These are phyloP conservation scores for Trametes pubescens DNA, from an alignment of 1,284 basidiomycete species.

Conservation along the genomic window DNA sequence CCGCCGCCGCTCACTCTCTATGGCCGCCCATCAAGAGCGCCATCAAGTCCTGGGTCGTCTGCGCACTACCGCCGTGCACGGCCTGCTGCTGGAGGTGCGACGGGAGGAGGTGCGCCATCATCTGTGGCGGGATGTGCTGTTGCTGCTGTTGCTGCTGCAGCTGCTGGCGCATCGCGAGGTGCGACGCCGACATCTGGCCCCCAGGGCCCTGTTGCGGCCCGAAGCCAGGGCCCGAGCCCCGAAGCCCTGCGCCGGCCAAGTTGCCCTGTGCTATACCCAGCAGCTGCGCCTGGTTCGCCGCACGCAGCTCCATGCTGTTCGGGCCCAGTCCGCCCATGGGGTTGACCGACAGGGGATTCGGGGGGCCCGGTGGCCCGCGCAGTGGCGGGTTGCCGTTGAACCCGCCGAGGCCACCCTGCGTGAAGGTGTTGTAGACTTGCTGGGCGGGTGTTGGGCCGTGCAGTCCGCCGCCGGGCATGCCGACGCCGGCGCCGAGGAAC, in stretches of 20 bases:
- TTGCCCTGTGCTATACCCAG: conserved; percentile 54
- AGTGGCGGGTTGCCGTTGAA: conserved; percentile 59
- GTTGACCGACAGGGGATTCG: conserved; percentile 58
- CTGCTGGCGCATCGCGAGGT: conserved; percentile 52
- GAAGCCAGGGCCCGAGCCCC: conserved; percentile 56
- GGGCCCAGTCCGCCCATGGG: conserved; percentile 57
- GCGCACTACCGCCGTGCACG: conserved; percentile 54
- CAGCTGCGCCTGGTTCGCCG: conserved; percentile 57
- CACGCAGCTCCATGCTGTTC: conserved; percentile 61
- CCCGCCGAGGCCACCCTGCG: conserved; percentile 50
- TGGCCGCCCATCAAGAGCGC: conserved; percentile 78
- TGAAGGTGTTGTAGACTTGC: conserved; percentile 61
- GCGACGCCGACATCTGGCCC: conserved; percentile 47
- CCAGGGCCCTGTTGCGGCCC: conserved; percentile 58
- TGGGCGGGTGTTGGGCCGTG: conserved; percentile 58
- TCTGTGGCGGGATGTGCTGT: conserved; percentile 61
- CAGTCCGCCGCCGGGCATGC: conserved; percentile 55
- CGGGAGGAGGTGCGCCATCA: conserved; percentile 63
- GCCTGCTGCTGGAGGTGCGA: conserved; percentile 67
- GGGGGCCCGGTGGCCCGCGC: conserved; percentile 58
- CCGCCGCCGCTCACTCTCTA: conserved; percentile 60
- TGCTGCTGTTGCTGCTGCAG: conserved; percentile 40
- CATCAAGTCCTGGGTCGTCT: conserved; percentile 77
- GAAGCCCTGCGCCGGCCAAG: conserved; percentile 42
- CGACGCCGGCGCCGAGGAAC: conserved; percentile 61